Percentiles rank a stretch among this genome's conserved stretches.
These are phyloP conservation scores for Leccinum pellstonianum DNA, from an alignment of 768 basidiomycete species.

Conservation along the genomic window DNA sequence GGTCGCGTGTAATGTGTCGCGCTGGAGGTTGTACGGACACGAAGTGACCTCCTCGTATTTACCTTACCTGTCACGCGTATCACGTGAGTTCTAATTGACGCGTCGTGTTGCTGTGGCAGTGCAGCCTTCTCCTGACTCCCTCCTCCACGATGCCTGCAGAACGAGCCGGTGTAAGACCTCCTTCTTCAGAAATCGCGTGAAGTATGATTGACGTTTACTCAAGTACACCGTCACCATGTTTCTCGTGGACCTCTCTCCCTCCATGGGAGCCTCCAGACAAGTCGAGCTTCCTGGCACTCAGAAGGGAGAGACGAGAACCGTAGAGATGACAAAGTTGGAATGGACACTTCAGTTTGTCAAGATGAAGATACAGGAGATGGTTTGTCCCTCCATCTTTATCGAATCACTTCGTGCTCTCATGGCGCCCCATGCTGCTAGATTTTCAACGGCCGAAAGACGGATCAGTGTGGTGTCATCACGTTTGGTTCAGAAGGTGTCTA, in stretches of 20 bases:
- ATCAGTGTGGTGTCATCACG: slow-evolving; percentile 85
- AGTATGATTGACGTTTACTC: not conserved
- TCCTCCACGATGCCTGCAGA: slow-evolving; percentile 64
- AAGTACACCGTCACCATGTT: slow-evolving; percentile 90
- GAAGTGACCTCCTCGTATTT: too few species aligned
- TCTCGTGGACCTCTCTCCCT: slow-evolving; percentile 81
- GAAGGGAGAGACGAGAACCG: slow-evolving; percentile 47
- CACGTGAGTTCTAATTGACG: slow-evolving; percentile 35
- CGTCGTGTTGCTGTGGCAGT: slow-evolving; percentile 24
- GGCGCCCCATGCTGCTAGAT: slow-evolving; percentile 50
- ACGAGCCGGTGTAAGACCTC: slow-evolving; percentile 66
- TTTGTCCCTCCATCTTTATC: slow-evolving; percentile 27
- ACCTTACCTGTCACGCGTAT: slow-evolving; percentile 21
- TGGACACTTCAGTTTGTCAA: slow-evolving; percentile 85
- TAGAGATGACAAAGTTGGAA: slow-evolving; percentile 75
- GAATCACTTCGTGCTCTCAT: not conserved
- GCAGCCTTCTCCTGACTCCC: slow-evolving; percentile 7
- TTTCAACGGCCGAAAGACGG: slow-evolving; percentile 88
- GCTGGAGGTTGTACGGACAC: too few species aligned
- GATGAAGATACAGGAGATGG: slow-evolving; percentile 91
- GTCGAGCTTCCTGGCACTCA: slow-evolving; percentile 56
- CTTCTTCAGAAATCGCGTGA: not conserved
- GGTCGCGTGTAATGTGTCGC: too few species aligned
- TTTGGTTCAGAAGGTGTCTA: slow-evolving; percentile 76
- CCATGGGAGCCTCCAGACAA: slow-evolving; percentile 69